A percentile compares a stretch with the other conserved stretches of the same genome.
These are phyloP conservation scores for Geranium incanum DNA, from an alignment of 441 rosid species.

Conservation along the genomic window DNA sequence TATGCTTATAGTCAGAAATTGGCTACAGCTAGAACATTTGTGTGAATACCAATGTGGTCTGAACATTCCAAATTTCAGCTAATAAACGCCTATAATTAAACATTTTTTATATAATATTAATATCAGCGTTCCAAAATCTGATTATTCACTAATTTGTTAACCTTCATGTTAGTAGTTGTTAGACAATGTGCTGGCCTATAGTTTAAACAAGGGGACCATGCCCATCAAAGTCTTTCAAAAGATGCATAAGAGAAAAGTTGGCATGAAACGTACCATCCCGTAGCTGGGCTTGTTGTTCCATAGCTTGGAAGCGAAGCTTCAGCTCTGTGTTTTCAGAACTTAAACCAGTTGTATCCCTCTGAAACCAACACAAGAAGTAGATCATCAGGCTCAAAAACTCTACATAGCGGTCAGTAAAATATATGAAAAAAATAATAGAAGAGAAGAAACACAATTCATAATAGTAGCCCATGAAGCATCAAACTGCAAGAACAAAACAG, in stretches of 20 bases:
- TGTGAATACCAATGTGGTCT: neutral
- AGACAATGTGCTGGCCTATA: too few species aligned
- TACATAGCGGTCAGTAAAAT: neutral
- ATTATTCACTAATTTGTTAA: too few species aligned
- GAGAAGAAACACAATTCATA: slow-evolving; percentile 10
- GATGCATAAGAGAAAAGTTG: slow-evolving; percentile 2
- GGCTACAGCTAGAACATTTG: neutral
- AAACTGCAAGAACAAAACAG: neutral
- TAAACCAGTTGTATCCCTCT: slow-evolving; percentile 87
- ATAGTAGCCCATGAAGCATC: neutral
- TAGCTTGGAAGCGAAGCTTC: slow-evolving; percentile 77
- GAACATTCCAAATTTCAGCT: neutral
- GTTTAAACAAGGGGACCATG: too few species aligned
- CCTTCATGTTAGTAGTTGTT: too few species aligned
- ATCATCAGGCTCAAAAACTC: slow-evolving; percentile 10
- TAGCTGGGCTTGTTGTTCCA: slow-evolving; percentile 89
- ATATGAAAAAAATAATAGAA: slow-evolving; percentile 8
- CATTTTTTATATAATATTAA: neutral
- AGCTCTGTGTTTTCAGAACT: slow-evolving; percentile 79
- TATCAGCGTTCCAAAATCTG: neutral
- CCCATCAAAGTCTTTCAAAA: neutral
- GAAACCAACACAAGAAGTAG: slow-evolving; percentile 25
- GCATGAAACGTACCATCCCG: slow-evolving; percentile 56
- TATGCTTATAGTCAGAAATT: neutral
- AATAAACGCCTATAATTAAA: neutral